A percentile compares a stretch with the other conserved stretches of the same genome.
Conservation (phyloP, 805 yeast species). For the Priceomyces fermenticarens region DNA sequence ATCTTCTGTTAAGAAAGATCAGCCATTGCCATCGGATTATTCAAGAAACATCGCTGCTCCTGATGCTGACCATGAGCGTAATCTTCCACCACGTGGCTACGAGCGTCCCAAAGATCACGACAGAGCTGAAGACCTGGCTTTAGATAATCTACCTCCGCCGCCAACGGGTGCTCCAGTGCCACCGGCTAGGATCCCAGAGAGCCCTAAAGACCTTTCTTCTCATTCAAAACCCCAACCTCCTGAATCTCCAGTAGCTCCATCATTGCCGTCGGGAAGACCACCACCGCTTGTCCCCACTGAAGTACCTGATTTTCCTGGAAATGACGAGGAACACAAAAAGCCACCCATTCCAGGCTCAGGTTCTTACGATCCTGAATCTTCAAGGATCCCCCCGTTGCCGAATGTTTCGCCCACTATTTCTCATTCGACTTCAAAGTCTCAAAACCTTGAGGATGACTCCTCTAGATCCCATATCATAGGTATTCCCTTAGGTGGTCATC, state of each 20-base stretch:
- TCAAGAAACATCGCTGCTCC: background rate
- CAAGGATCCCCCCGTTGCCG: too few relatives aligned
- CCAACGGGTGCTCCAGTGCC: slow-evolving; percentile 15
- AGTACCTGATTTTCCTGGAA: slow-evolving; percentile 3
- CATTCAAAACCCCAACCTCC: background rate
- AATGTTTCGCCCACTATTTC: slow-evolving; percentile 9
- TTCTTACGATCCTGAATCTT: too few relatives aligned
- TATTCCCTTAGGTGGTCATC: too few relatives aligned
- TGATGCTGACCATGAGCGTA: background rate
- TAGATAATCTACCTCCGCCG: slow-evolving; percentile 6
- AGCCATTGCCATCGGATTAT: slow-evolving; percentile 1
- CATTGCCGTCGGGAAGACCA: background rate
- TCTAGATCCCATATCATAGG: slow-evolving; percentile 3
- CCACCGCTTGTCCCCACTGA: slow-evolving; percentile 16
- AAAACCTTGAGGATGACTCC: background rate
- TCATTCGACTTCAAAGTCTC: slow-evolving; percentile 6
- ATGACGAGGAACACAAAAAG: background rate
- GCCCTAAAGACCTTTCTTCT: background rate
- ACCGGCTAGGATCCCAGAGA: slow-evolving; percentile 10
- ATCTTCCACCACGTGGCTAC: slow-evolving; percentile 1
- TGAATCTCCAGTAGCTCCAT: background rate
- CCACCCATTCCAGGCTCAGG: too few relatives aligned
- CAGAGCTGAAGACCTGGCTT: background rate
- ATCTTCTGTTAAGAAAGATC: too few relatives aligned
- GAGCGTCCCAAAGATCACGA: slow-evolving; percentile 13